Percentiles rank a stretch among this genome's conserved stretches.
These are phyloP conservation scores for Syncephalis fuscata DNA, from an alignment of 371 early-diverging fungal genomes.

Conservation along the genomic window DNA sequence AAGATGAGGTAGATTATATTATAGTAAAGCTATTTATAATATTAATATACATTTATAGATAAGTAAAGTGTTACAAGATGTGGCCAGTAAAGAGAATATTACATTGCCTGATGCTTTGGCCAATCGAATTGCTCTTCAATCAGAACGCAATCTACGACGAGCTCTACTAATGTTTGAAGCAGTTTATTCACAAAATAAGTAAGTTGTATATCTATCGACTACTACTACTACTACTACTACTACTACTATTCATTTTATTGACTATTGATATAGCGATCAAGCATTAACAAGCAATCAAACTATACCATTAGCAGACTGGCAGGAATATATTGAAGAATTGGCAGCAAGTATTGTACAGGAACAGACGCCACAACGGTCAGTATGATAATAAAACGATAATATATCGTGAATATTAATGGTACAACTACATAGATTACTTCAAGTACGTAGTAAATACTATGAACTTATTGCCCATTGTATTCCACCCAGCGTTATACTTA, in stretches of 20 bases:
- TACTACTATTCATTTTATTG: no score
- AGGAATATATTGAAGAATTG: conserved; percentile 49
- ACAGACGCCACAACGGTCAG: conserved; percentile 49
- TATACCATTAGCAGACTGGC: conserved; percentile 80
- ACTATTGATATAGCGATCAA: conserved; percentile 8
- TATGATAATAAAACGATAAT: neutral
- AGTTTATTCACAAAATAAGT: conserved; percentile 54
- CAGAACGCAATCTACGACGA: conserved; percentile 77
- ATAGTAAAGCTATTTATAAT: neutral
- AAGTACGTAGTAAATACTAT: conserved; percentile 65
- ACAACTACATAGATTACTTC: conserved; percentile 30
- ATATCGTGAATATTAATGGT: neutral
- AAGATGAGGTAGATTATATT: conserved; percentile 30
- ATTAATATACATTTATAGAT: conserved; percentile 20
- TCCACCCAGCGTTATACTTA: conserved; percentile 63
- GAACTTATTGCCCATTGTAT: conserved; percentile 83
- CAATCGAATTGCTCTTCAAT: conserved; percentile 37
- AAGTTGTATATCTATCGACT: no score
- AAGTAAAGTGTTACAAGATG: conserved; percentile 34
- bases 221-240: no score
- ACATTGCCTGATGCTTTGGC: conserved; percentile 46
- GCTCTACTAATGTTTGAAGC: conserved; percentile 85
- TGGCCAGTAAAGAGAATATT: conserved; percentile 67
- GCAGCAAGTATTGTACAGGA: conserved; percentile 48
- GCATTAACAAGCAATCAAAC: conserved; percentile 35